Evolutionary conservation across 495 filamentous ascomycete species (phyloP).

Genomic region (Neurospora tetrasperma): DNA sequence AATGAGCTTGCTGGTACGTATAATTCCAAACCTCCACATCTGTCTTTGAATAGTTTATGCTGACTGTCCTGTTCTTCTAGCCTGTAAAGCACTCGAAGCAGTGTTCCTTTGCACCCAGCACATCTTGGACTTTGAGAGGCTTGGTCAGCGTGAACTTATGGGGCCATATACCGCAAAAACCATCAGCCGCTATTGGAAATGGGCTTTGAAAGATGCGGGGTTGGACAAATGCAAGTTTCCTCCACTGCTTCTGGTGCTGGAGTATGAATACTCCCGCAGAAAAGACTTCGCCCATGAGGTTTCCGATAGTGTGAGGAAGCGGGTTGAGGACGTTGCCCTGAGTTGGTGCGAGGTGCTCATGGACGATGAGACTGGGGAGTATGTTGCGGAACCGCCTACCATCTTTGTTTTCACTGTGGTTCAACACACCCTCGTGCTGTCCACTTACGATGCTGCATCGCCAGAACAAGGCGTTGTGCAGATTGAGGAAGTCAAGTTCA

Average conservation of each 20-base stretch:
- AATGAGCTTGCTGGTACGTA: slow-evolving; percentile 19
- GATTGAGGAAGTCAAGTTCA: slow-evolving; percentile 14
- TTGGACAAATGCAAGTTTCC: slow-evolving; percentile 5
- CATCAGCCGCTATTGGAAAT: slow-evolving; percentile 16
- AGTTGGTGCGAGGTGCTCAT: slow-evolving; percentile 13
- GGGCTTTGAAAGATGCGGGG: slow-evolving; percentile 17
- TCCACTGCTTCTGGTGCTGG: slow-evolving; percentile 11
- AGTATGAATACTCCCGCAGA: slow-evolving; percentile 7
- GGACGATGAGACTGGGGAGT: not conserved
- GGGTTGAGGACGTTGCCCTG: slow-evolving; percentile 9
- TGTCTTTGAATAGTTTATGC: not conserved
- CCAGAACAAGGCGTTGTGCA: slow-evolving; percentile 11
- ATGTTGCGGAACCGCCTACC: slow-evolving; percentile 12
- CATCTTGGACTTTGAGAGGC: slow-evolving; percentile 20
- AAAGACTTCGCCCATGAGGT: slow-evolving; percentile 8
- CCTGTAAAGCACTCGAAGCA: slow-evolving; percentile 20
- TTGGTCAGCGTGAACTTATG: slow-evolving; percentile 11
- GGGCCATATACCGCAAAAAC: slow-evolving; percentile 10
- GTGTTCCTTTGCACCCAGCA: slow-evolving; percentile 22
- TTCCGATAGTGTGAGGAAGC: slow-evolving; percentile 8
- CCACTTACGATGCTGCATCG: slow-evolving; percentile 15
- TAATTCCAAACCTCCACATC: not conserved
- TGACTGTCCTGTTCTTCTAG: slow-evolving; percentile 8
- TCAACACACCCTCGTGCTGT: slow-evolving; percentile 19
- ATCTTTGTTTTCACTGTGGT: slow-evolving; percentile 20